Evolutionary conservation across 768 basidiomycete species (phyloP).

Genomic region (Clitopilus passeckerianus): DNA sequence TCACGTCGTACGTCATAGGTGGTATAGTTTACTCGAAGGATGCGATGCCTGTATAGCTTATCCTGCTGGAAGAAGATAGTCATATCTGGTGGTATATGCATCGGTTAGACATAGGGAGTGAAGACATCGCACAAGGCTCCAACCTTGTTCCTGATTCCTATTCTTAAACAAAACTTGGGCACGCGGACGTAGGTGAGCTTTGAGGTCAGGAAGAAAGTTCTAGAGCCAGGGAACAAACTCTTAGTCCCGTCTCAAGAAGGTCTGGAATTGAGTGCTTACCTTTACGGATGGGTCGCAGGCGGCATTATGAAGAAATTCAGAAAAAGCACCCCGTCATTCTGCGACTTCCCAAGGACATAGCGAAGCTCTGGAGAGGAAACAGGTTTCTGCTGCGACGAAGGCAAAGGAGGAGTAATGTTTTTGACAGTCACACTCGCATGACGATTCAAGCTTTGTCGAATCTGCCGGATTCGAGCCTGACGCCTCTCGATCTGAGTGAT

Average conservation of each 20-base stretch:
- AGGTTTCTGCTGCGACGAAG: neutral
- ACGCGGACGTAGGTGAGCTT: too few relatives aligned
- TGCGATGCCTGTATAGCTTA: constrained; percentile 20
- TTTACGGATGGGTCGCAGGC: too few relatives aligned
- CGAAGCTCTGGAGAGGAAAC: too few relatives aligned
- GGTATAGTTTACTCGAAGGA: constrained; percentile 33
- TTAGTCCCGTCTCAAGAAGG: too few relatives aligned
- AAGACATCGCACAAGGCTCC: neutral
- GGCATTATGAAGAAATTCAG: too few relatives aligned
- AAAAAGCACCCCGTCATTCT: too few relatives aligned
- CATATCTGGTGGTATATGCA: neutral
- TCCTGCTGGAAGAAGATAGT: constrained; percentile 7
- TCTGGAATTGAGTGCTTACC: too few relatives aligned
- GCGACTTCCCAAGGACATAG: too few relatives aligned
- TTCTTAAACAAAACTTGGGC: too few relatives aligned
- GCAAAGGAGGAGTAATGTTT: neutral
- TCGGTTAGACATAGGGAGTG: neutral
- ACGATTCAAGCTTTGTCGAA: neutral
- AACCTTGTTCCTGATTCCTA: too few relatives aligned
- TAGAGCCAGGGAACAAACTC: too few relatives aligned
- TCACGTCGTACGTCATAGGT: constrained; percentile 36
- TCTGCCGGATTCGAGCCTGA: neutral
- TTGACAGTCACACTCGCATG: neutral
- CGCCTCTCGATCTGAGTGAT: neutral
- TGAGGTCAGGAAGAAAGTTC: too few relatives aligned